A percentile compares a stretch with the other conserved stretches of the same genome.
Evolutionary conservation across 2,329 filamentous ascomycete genomes (phyloP).

Genomic region (Penicillium sp.): DNA sequence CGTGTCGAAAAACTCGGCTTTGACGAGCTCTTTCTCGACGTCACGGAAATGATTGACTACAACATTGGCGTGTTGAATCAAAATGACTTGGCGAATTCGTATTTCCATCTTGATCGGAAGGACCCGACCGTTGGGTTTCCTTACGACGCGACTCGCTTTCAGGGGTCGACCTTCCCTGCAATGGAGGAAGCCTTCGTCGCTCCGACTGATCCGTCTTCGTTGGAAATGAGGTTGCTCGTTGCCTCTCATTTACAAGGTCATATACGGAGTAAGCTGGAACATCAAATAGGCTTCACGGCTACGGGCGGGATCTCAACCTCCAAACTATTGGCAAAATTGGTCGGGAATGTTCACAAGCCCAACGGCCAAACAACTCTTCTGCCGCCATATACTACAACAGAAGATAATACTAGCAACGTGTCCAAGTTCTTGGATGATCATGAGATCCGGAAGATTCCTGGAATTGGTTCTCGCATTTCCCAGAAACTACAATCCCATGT

Average conservation of each 20-base stretch:
- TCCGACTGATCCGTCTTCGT: slow-evolving; percentile 18
- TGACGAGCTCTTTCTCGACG: slow-evolving; percentile 81
- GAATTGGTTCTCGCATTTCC: slow-evolving; percentile 78
- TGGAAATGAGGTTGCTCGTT: slow-evolving; percentile 65
- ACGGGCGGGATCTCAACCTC: slow-evolving; percentile 86
- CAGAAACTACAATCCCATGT: slow-evolving; percentile 65
- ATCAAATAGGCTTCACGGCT: slow-evolving; percentile 77
- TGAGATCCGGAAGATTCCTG: slow-evolving; percentile 77
- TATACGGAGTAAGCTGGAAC: slow-evolving; percentile 70
- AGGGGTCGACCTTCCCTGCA: slow-evolving; percentile 62
- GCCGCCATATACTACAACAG: slow-evolving; percentile 54
- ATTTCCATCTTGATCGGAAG: slow-evolving; percentile 71
- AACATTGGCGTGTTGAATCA: slow-evolving; percentile 71
- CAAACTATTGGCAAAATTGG: slow-evolving; percentile 82
- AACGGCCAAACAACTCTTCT: slow-evolving; percentile 82
- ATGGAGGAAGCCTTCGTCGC: slow-evolving; percentile 20
- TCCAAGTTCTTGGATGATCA: slow-evolving; percentile 71
- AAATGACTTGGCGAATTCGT: slow-evolving; percentile 65
- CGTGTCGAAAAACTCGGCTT: slow-evolving; percentile 82
- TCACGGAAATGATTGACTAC: slow-evolving; percentile 82
- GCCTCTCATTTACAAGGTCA: slow-evolving; percentile 79
- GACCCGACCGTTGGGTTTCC: slow-evolving; percentile 78
- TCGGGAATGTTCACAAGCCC: slow-evolving; percentile 81
- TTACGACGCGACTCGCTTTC: slow-evolving; percentile 69
- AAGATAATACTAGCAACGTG: slow-evolving; percentile 50